Evolutionary conservation across 164 flowering plant species (phyloP), one percentile per base, ranked within the genome.

Genomic region (Vitis vinifera): DNA sequence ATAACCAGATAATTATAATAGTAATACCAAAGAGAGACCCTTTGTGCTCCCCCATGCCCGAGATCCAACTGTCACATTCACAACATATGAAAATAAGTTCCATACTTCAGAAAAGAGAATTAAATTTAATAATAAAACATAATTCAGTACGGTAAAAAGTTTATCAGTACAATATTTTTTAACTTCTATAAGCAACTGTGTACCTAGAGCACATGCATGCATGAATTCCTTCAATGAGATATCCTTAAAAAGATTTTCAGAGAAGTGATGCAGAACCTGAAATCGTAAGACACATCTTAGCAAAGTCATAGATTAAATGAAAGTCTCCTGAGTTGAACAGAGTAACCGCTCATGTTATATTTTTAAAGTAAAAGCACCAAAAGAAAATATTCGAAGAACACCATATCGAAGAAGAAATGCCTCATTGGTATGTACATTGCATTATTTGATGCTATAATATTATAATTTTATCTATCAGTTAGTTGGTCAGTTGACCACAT

Each of bases 1-100:
- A 62, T 49, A 66, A 30, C 65, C 47, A 63, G 61, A 66, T 53
- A 8, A 17, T 48, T 3, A 64, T n/a, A 66, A 53, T 31, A 71
- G 60, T 4, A 52, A 68, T 89, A 91, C 94, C 94, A 93, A 66
- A 48, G 94, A 89, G 50, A 74, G 71, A 17, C 88, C 91, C 71
- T 80, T 84, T 65, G 83, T 72, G 82, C 89, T 83, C 71, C 76
- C 87, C 98, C 98, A 93, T 17, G 98, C 96, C 37, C 92, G 91
- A 73, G 98, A 91, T 76, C 75, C 83, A 67, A 91, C 98, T 91
- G 91, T 58, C 79, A 76, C 51, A 70, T 72, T 58, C 60, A 73
- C 52, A 71, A 76, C 56, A 0, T 37, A 37, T 37, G n/a, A 65
- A 55, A 23, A 1, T 27, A 59, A 37, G 44, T 6, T 37, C 44